Conservation (phyloP, 2,329 filamentous ascomycete genomes). For the Clarireedia hainanense region DNA sequence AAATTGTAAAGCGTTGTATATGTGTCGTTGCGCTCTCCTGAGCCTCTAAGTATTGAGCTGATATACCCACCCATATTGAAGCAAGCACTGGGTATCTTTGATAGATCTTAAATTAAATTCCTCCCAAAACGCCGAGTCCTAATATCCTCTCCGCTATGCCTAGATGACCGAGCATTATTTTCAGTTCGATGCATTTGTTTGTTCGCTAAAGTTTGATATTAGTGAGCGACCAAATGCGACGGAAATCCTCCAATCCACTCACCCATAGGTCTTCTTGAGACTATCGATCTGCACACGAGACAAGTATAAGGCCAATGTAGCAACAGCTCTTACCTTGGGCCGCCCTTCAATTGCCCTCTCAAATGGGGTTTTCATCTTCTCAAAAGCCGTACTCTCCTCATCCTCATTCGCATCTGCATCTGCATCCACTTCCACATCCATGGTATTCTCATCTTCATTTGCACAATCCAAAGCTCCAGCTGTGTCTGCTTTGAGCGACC, state of each 20-base stretch:
- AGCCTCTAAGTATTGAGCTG: neutral
- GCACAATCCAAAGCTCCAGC: slow-evolving; percentile 13
- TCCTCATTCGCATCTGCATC: neutral
- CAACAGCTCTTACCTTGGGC: slow-evolving; percentile 38
- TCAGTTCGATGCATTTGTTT: slow-evolving; percentile 24
- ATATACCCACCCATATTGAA: neutral
- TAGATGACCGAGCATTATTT: neutral
- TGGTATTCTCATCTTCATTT: slow-evolving; percentile 31
- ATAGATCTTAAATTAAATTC: neutral
- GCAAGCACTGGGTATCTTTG: slow-evolving; percentile 7
- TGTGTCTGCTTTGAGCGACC: neutral
- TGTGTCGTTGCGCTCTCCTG: neutral
- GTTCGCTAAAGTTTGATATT: slow-evolving; percentile 25
- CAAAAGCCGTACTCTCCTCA: slow-evolving; percentile 39
- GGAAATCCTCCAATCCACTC: slow-evolving; percentile 10
- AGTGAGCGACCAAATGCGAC: neutral
- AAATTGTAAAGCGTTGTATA: neutral
- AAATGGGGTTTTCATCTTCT: slow-evolving; percentile 49
- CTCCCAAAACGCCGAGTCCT: slow-evolving; percentile 1
- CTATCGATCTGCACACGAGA: slow-evolving; percentile 46
- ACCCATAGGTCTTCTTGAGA: slow-evolving; percentile 37
- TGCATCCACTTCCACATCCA: slow-evolving; percentile 28
- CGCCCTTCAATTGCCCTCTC: slow-evolving; percentile 43
- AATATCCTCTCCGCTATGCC: neutral
- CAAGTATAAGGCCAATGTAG: slow-evolving; percentile 54